Evolutionary conservation across 305 asterid genomes (phyloP).

Genomic region (Fraxinus sp.): DNA sequence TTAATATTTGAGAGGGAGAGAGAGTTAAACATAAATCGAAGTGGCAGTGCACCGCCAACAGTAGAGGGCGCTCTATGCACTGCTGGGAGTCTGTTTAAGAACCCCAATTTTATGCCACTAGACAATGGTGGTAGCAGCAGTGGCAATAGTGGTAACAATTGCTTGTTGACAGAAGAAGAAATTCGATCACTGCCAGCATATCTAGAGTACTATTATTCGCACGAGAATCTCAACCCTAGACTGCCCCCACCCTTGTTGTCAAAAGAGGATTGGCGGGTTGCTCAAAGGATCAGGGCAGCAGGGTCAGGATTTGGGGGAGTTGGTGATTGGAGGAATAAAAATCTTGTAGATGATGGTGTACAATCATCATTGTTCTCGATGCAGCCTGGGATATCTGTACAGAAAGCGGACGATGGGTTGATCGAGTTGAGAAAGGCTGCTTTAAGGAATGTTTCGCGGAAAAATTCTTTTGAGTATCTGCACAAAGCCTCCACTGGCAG

Average conservation of each 20-base stretch:
- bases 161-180: slow-evolving; percentile 63
- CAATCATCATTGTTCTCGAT: slow-evolving; percentile 42
- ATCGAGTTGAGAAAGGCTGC: slow-evolving; percentile 69
- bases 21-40: slow-evolving; percentile 52
- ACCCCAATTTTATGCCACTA: slow-evolving; percentile 39
- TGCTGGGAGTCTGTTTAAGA: slow-evolving; percentile 47
- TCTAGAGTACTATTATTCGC: slow-evolving; percentile 76
- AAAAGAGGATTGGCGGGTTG: slow-evolving; percentile 72
- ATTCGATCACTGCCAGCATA: slow-evolving; percentile 79
- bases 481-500: slow-evolving; percentile 35
- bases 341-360: slow-evolving; percentile 41
- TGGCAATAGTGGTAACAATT: slow-evolving; percentile 22
- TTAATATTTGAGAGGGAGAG: slow-evolving; percentile 50
- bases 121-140: slow-evolving; percentile 24
- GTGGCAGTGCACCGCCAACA: slow-evolving; percentile 87
- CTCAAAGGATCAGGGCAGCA: slow-evolving; percentile 64
- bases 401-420: slow-evolving; percentile 55
- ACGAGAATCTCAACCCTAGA: slow-evolving; percentile 76
- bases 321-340: slow-evolving; percentile 35
- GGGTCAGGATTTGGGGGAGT: slow-evolving; percentile 42
- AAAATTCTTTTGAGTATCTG: slow-evolving; percentile 49
- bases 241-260: slow-evolving; percentile 67
- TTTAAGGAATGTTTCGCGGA: slow-evolving; percentile 52
- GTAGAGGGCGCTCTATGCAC: slow-evolving; percentile 66
- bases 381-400: slow-evolving; percentile 45